Evolutionary conservation across 2,329 filamentous ascomycete genomes (phyloP).

Genomic region (Aspergillus phoenicis): DNA sequence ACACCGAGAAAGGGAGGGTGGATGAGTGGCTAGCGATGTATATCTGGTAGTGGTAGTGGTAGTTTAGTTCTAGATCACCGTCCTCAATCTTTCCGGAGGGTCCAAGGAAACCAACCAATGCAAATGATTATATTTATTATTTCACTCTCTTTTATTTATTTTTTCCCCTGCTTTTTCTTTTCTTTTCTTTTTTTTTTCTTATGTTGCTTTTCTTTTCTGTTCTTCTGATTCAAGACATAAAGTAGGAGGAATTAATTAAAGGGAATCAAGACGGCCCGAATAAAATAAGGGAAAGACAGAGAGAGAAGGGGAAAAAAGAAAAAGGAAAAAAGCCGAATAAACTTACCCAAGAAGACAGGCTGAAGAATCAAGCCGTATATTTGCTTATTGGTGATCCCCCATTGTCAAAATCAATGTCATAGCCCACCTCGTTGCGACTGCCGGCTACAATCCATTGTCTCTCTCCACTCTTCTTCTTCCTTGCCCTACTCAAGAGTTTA

Average conservation of each 20-base stretch:
- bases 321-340: constrained; percentile 11
- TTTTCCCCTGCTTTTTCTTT: constrained; percentile 7
- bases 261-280: not conserved
- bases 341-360: constrained; percentile 6
- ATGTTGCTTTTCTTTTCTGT: too few species aligned
- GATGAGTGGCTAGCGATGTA: constrained; percentile 20
- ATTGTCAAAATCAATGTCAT: constrained; percentile 21
- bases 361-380: constrained; percentile 13
- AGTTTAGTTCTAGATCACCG: constrained; percentile 32
- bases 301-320: not conserved
- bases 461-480: constrained; percentile 3
- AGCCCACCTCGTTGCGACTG: constrained; percentile 15
- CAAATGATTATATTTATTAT: not conserved
- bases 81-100: constrained; percentile 6
- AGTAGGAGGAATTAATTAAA: not conserved
- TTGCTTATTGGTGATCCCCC: constrained; percentile 21
- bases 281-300: not conserved
- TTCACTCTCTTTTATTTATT: not conserved
- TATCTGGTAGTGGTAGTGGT: constrained; percentile 19
- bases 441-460: constrained; percentile 8
- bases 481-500: constrained; percentile 6
- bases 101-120: constrained; percentile 9
- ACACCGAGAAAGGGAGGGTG: constrained; percentile 18
- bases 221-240: not conserved
- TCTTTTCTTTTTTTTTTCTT: too few species aligned